A percentile compares a stretch with the other conserved stretches of the same genome.
Conservation (phyloP, 1,284 basidiomycete genomes). For the Boletus albobrunnescens region DNA sequence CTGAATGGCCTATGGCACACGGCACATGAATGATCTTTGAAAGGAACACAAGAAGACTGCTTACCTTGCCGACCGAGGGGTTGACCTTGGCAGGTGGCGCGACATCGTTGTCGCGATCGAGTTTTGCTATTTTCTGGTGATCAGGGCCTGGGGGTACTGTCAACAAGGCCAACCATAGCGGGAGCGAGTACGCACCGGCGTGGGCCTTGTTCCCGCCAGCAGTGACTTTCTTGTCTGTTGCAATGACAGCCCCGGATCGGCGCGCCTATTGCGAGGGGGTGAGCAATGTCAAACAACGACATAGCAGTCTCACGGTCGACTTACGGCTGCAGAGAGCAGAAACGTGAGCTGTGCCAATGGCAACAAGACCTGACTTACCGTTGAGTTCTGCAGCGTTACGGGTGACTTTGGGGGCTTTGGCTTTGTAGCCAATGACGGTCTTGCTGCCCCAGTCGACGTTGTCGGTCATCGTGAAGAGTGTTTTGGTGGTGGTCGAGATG, state of each 20-base stretch:
- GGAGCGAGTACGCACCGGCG: constrained; percentile 45
- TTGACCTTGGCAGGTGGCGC: constrained; percentile 88
- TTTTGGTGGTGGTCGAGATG: constrained; percentile 15
- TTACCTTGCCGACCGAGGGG: constrained; percentile 76
- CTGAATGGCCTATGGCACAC: constrained; percentile 68
- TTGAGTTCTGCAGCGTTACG: constrained; percentile 69
- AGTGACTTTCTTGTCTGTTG: constrained; percentile 73
- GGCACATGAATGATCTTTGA: not conserved
- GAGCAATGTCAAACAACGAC: not conserved
- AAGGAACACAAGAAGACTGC: constrained; percentile 19
- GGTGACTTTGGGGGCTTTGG: constrained; percentile 65
- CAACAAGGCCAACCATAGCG: constrained; percentile 1
- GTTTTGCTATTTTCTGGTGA: constrained; percentile 90
- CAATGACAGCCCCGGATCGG: constrained; percentile 65
- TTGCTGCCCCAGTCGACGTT: constrained; percentile 68
- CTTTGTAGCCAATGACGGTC: constrained; percentile 74
- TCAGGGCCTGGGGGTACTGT: constrained; percentile 62
- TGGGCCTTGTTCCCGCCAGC: constrained; percentile 70
- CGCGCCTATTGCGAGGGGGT: constrained; percentile 49
- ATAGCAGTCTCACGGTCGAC: constrained; percentile 28
- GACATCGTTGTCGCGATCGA: constrained; percentile 94
- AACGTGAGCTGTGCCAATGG: too few species aligned
- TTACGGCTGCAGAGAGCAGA: constrained; percentile 42
- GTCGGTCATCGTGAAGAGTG: constrained; percentile 44
- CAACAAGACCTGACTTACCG: too few species aligned